Percentiles rank a stretch among this genome's conserved stretches.
phyloP scores from a whole-genome alignment of 73 alveolate species.

The Durusdinium trenchii region DNA sequence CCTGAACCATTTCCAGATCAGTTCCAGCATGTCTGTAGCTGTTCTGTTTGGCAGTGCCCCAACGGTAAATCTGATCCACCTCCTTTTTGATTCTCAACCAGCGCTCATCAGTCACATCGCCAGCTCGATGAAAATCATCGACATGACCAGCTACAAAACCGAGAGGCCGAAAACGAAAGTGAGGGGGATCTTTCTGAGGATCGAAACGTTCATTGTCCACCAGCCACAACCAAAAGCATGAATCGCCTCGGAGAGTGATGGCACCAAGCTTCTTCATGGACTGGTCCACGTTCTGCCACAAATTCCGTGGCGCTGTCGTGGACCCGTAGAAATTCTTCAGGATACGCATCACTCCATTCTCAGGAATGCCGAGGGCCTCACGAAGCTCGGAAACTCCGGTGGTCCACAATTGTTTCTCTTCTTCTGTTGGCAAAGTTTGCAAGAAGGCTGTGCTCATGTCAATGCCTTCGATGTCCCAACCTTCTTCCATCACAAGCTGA shows the following conservation, averaged over 20 bases:
- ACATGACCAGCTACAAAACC: slow-evolving; percentile 11
- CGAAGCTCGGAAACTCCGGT: background rate
- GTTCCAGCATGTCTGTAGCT: slow-evolving; percentile 11
- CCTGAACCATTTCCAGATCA: background rate
- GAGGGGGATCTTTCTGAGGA: background rate
- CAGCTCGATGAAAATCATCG: slow-evolving; percentile 47
- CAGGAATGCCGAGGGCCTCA: background rate
- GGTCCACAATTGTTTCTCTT: background rate
- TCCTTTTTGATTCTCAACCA: background rate
- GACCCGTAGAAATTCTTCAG: background rate
- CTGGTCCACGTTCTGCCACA: background rate
- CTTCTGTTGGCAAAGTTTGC: slow-evolving; percentile 33
- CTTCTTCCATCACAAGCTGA: background rate
- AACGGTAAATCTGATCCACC: background rate
- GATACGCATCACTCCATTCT: background rate
- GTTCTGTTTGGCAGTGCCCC: background rate
- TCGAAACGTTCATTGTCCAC: background rate
- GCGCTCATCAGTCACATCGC: background rate
- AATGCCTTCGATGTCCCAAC: slow-evolving; percentile 13
- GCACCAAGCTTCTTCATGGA: background rate
- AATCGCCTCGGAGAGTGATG: background rate
- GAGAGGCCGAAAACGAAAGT: background rate
- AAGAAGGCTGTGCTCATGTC: slow-evolving; percentile 21
- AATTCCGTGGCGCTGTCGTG: background rate
- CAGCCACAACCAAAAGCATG: slow-evolving; percentile 21